These are phyloP conservation scores for Termitomyces sp. DNA, from an alignment of 768 basidiomycete genomes.

Conservation along the genomic window DNA sequence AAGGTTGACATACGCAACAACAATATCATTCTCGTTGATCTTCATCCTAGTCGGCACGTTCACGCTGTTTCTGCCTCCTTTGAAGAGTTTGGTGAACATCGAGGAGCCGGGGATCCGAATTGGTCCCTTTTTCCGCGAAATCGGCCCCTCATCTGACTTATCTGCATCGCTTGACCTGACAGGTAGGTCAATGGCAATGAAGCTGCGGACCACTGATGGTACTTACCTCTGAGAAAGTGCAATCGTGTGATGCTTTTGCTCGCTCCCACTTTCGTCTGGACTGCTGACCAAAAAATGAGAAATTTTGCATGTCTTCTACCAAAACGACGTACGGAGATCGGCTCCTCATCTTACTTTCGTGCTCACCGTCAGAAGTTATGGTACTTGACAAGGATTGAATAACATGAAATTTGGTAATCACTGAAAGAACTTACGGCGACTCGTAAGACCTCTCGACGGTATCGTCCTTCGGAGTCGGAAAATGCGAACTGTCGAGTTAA, in stretches of 20 bases:
- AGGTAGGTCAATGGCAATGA: neutral
- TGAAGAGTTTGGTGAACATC: slow-evolving; percentile 3
- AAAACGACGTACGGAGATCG: slow-evolving; percentile 1
- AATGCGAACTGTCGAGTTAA: neutral
- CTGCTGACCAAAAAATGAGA: neutral
- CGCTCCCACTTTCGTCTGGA: neutral
- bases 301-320: neutral
- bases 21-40: slow-evolving; percentile 1
- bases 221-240: neutral
- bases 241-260: neutral
- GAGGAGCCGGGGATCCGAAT: neutral
- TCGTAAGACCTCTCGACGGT: neutral
- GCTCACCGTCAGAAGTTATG: neutral
- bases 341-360: neutral
- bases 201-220: no score
- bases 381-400: neutral
- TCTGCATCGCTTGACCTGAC: neutral
- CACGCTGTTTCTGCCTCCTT: neutral
- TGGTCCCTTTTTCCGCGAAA: neutral
- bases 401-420: neutral
- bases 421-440: neutral
- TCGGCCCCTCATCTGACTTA: neutral
- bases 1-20: slow-evolving; percentile 6
- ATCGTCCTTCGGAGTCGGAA: neutral
- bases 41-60: neutral